Conservation (phyloP, 2,329 filamentous ascomycete species). For the Microdochium trichocladiopsis region DNA sequence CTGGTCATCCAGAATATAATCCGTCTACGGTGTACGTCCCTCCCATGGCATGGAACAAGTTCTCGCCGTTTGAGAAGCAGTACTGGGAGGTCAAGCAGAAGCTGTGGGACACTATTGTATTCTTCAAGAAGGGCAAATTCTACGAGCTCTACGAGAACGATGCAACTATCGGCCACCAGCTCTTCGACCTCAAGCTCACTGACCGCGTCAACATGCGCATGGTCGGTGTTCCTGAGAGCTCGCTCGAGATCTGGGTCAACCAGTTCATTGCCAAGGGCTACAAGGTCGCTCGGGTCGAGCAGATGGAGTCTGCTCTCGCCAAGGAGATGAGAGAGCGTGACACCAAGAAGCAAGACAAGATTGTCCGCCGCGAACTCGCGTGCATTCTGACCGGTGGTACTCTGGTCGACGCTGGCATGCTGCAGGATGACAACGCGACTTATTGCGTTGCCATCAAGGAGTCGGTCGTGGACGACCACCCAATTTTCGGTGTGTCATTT, state of each 20-base stretch:
- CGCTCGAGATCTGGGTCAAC: constrained; percentile 93
- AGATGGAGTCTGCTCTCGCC: constrained; percentile 89
- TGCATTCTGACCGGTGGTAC: constrained; percentile 90
- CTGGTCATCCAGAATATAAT: constrained; percentile 81
- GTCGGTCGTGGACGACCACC: constrained; percentile 62
- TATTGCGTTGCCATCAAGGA: constrained; percentile 96
- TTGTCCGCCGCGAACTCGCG: constrained; percentile 84
- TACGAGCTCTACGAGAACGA: constrained; percentile 98
- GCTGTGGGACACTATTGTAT: constrained; percentile 94
- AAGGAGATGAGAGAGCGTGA: constrained; percentile 99
- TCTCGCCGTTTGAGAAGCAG: constrained; percentile 93
- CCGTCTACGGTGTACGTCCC: constrained; percentile 88
- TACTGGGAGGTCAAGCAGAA: constrained; percentile 99
- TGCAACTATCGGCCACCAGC: constrained; percentile 88
- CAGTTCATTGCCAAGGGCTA: constrained; percentile 97
- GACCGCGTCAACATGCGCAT: constrained; percentile 99
- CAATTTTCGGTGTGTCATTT: constrained; percentile 86
- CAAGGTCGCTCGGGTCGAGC: constrained; percentile 95
- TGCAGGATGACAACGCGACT: constrained; percentile 95
- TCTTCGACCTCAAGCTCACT: constrained; percentile 96
- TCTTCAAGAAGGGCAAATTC: constrained; percentile 99
- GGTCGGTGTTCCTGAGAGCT: constrained; percentile 95
- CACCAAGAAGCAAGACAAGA: constrained; percentile 73
- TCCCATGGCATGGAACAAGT: constrained; percentile 68
- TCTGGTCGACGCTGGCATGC: constrained; percentile 90